Base-by-base conservation (phyloP, 2,329 filamentous ascomycete genomes). In the Fonsecaea pugnacius region DNA sequence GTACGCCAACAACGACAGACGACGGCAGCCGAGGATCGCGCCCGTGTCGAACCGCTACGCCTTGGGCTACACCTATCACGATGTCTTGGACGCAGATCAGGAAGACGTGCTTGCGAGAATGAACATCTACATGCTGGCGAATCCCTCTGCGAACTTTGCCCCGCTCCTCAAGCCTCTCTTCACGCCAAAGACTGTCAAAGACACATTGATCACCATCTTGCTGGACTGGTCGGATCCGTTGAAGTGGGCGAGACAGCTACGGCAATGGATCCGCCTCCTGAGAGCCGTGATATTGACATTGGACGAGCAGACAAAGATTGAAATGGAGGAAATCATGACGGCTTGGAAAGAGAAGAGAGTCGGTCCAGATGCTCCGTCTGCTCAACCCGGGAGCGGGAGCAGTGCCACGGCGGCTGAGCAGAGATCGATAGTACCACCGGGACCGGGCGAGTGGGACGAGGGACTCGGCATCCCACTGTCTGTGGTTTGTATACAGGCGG, bases 171-270 rank as follows among this genome's bases (percentile, higher is more conserved):
- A 88, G 70, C 92, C 93, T 27, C 89, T 96, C 58, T 84, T 97
- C 66, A 96, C 90, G 18, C 88, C 91, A 50, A 86, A 91, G 76
- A 89, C 91, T 6, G 90, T 96, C 74, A 89, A 91, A 33, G 90
- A 96, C 75, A 96, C 91, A 53, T 84, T 96, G 66, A 85, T 98
- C 68, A 91, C 96, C 67, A 88, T 99, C 72, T 82, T 99, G n/a
- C 84, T 99, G 50, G 93, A 97, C 80, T 99, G 95, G 95, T 89
- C 91, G 64, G 88, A 95, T 74, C 95, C 95, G 14, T 96, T 95
- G 88, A 83, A 88, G 67, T 99, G 96, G 92, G 85, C 97, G 74
- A 87, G 91, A 64, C 90, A 96, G 77, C 81, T 99, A 63, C 86
- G 91, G 73, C 90, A 90, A 74, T 99, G 95, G 95, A 88, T 98